Evolutionary conservation across 306 rosid genomes (phyloP).

Genomic region (Cucumis melo): DNA sequence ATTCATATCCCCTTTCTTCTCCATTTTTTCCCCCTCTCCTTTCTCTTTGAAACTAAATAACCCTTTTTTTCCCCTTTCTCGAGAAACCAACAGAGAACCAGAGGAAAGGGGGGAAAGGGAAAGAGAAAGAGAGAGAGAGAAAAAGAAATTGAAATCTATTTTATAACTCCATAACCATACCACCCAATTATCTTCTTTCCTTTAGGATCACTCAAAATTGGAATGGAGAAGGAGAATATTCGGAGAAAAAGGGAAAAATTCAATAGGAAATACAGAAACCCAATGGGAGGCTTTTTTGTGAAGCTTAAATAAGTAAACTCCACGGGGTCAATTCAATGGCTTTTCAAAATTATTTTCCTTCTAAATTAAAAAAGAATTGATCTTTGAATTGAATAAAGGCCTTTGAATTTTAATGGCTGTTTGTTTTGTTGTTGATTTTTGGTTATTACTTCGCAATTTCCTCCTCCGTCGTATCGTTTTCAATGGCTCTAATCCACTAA

Average conservation of each 20-base stretch:
- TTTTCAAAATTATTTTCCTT: not conserved
- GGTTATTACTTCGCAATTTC: not conserved
- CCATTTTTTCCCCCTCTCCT: conserved; percentile 19
- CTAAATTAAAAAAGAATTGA: not conserved
- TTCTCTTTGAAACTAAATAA: conserved; percentile 12
- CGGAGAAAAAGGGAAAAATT: not conserved
- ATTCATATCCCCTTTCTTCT: conserved; percentile 15
- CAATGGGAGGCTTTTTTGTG: not conserved
- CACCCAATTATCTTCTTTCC: not conserved
- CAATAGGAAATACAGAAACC: not conserved
- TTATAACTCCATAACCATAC: not conserved
- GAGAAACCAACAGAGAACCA: conserved; percentile 4
- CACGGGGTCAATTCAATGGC: not conserved
- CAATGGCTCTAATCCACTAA: not conserved
- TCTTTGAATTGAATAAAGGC: not conserved
- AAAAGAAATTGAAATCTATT: not conserved
- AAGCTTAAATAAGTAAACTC: not conserved
- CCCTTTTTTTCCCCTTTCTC: conserved; percentile 3
- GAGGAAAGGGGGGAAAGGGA: not conserved
- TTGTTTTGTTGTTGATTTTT: not conserved
- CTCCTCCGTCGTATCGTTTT: not conserved
- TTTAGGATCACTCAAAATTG: conserved; percentile 6
- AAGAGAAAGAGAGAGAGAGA: no score
- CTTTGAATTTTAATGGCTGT: not conserved
- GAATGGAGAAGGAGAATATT: not conserved